Evolutionary conservation across 257 asterid species (phyloP).

Genomic region (Solanum phureja): DNA sequence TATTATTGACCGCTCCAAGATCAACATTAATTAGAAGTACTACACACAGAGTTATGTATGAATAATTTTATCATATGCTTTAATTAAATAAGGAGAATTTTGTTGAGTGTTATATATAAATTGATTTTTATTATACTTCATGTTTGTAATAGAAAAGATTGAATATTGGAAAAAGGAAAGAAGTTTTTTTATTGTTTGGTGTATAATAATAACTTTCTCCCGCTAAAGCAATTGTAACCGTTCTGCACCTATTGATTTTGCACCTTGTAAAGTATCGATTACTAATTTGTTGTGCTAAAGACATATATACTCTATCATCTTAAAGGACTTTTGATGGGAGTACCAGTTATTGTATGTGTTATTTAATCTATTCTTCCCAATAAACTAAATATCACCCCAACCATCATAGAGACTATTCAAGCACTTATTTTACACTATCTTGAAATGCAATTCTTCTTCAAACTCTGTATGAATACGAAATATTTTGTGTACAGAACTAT

Average conservation of each 20-base stretch:
- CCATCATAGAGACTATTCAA: neutral
- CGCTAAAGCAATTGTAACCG: no score
- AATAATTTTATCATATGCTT: neutral
- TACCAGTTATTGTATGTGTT: neutral
- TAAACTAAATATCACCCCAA: neutral
- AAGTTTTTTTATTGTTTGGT: neutral
- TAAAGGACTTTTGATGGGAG: neutral
- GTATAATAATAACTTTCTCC: neutral
- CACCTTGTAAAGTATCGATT: no score
- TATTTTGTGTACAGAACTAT: accelerated
- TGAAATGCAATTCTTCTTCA: neutral
- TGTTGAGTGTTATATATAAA: neutral
- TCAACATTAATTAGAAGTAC: neutral
- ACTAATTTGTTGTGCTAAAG: no score
- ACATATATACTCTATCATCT: neutral
- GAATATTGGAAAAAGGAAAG: neutral
- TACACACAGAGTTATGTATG: neutral
- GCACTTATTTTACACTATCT: neutral
- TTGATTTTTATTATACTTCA: neutral
- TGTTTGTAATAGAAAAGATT: neutral
- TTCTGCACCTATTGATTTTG: no score
- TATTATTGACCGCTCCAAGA: neutral
- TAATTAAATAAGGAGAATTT: neutral
- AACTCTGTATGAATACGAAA: neutral
- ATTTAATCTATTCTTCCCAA: neutral